These are phyloP conservation scores for Iris macrosiphon DNA, from an alignment of 106 monocot species.

Conservation along the genomic window DNA sequence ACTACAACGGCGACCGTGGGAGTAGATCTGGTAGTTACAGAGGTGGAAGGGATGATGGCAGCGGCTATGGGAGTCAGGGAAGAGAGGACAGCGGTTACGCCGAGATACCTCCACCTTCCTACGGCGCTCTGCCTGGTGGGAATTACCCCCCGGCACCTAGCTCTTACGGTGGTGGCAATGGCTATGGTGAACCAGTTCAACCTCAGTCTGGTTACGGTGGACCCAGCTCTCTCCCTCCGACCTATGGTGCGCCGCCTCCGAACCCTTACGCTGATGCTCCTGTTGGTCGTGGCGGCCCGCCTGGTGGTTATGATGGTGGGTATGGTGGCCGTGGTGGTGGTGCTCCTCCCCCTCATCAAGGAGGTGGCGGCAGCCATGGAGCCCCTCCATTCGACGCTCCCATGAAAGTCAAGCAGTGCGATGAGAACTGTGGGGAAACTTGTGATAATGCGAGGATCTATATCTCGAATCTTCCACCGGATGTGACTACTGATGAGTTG, in stretches of 20 bases:
- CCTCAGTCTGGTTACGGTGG: constrained; percentile 50
- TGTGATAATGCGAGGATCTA: constrained; percentile 97
- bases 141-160: constrained; percentile 40
- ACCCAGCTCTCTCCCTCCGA: constrained; percentile 47
- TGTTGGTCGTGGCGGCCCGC: constrained; percentile 29
- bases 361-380: constrained; percentile 39
- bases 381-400: constrained; percentile 28
- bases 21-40: constrained; percentile 23
- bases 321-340: constrained; percentile 21
- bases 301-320: constrained; percentile 48
- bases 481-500: constrained; percentile 87
- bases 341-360: no score
- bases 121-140: constrained; percentile 44
- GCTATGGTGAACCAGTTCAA: constrained; percentile 43
- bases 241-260: constrained; percentile 61
- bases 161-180: constrained; percentile 51
- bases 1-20: constrained; percentile 15
- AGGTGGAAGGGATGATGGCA: constrained; percentile 4
- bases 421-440: constrained; percentile 81
- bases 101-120: constrained; percentile 52
- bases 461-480: constrained; percentile 89
- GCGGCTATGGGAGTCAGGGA: constrained; percentile 17
- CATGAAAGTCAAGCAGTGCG: constrained; percentile 78
- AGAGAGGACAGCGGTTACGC: constrained; percentile 54
- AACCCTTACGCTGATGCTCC: constrained; percentile 32